Evolutionary conservation across 129 eudicot species (phyloP).

Genomic region (Scalesia atractyloides): DNA sequence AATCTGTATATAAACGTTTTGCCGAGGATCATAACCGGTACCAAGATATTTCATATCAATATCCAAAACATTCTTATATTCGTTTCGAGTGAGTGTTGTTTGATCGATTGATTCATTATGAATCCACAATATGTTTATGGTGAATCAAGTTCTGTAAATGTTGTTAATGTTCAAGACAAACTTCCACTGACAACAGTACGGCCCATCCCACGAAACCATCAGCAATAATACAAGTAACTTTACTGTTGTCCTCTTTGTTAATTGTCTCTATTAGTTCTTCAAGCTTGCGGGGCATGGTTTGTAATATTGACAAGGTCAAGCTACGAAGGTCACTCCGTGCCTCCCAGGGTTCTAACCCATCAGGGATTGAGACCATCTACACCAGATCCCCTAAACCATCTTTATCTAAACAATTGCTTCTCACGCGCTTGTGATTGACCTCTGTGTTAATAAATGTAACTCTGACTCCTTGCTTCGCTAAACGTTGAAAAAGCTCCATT

Average conservation of each 20-base stretch:
- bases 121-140: too few relatives aligned
- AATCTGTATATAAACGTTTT: too few relatives aligned
- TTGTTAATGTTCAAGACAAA: too few relatives aligned
- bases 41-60: too few relatives aligned
- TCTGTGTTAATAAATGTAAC: conserved; percentile 57
- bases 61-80: too few relatives aligned
- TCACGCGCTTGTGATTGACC: conserved; percentile 41
- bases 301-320: conserved; percentile 17
- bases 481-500: conserved; percentile 40
- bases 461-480: conserved; percentile 36
- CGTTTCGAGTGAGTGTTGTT: too few relatives aligned
- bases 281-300: conserved; percentile 37
- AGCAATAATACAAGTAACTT: conserved; percentile 13
- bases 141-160: too few relatives aligned
- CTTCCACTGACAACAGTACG: too few relatives aligned
- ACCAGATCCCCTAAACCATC: conserved; percentile 22
- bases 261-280: conserved; percentile 45
- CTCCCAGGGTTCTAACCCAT: conserved; percentile 51
- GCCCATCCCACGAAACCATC: conserved; percentile 45
- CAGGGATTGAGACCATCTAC: conserved; percentile 46
- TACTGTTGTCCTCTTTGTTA: conserved; percentile 7
- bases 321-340: conserved; percentile 42
- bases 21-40: too few relatives aligned
- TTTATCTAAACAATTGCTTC: conserved; percentile 24
- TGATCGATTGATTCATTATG: too few relatives aligned